Evolutionary conservation across 2,329 filamentous ascomycete genomes (phyloP).

Genomic region (Colletotrichum sp.): DNA sequence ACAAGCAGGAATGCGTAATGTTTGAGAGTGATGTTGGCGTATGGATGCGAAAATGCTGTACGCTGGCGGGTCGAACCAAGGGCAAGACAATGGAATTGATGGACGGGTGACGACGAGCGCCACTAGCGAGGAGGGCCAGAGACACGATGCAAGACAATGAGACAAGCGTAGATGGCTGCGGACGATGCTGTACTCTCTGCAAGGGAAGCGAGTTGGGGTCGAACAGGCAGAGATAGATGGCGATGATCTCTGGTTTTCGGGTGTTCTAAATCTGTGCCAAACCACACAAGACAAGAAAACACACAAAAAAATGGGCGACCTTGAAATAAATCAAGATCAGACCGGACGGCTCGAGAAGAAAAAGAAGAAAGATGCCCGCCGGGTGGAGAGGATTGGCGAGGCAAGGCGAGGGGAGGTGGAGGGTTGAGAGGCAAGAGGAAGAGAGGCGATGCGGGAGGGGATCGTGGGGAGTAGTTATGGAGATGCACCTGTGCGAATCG

Average conservation of each 20-base stretch:
- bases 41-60: conserved; percentile 14
- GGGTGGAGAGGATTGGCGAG: neutral
- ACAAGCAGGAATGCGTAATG: conserved; percentile 16
- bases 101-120: neutral
- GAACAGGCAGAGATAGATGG: neutral
- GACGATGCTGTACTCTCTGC: neutral
- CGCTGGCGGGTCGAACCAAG: conserved; percentile 17
- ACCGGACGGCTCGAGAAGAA: neutral
- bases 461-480: conserved; percentile 21
- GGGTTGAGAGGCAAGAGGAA: conserved; percentile 2
- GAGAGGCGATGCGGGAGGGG: conserved; percentile 12
- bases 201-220: neutral
- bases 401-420: neutral
- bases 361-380: neutral
- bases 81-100: conserved; percentile 14
- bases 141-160: conserved; percentile 21
- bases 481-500: conserved; percentile 4
- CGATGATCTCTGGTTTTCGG: neutral
- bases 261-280: neutral
- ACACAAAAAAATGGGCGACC: neutral
- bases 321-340: neutral
- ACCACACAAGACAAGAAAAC: neutral
- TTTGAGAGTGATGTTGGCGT: conserved; percentile 6
- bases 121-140: conserved; percentile 9
- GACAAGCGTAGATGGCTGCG: neutral